Evolutionary conservation across 2,329 filamentous ascomycete genomes (phyloP).

Genomic region (Aspergillus quadrilineatus): DNA sequence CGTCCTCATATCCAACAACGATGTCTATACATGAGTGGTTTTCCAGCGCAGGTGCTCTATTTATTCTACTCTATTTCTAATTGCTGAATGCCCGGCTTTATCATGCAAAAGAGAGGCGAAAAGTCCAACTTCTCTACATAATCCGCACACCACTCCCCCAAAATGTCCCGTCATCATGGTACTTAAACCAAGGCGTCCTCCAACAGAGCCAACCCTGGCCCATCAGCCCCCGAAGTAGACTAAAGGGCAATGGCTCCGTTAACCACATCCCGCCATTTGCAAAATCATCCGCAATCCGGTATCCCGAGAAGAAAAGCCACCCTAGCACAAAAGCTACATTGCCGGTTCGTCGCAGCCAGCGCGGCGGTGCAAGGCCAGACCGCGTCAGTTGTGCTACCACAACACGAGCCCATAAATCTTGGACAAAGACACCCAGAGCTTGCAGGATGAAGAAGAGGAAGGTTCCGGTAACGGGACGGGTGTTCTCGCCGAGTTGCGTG

Average conservation of each 20-base stretch:
- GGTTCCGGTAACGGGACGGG: slow-evolving; percentile 52
- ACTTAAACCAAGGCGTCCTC: slow-evolving; percentile 55
- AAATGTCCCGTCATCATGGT: slow-evolving; percentile 64
- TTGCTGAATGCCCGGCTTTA: slow-evolving; percentile 16
- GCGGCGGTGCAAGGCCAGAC: slow-evolving; percentile 40
- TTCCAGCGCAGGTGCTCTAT: not conserved
- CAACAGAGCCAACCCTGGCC: slow-evolving; percentile 69
- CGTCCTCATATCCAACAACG: not conserved
- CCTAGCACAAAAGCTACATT: slow-evolving; percentile 63
- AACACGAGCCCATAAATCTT: slow-evolving; percentile 39
- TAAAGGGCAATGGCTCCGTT: slow-evolving; percentile 78
- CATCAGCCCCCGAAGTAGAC: slow-evolving; percentile 65
- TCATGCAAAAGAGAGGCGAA: not conserved
- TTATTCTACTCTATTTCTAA: not conserved
- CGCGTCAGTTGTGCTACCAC: slow-evolving; percentile 29
- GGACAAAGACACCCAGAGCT: slow-evolving; percentile 62
- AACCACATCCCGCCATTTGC: slow-evolving; percentile 72
- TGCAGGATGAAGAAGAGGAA: slow-evolving; percentile 73
- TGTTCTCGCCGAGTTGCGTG: slow-evolving; percentile 63
- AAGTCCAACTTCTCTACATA: slow-evolving; percentile 21
- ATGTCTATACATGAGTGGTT: not conserved
- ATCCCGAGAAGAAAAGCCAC: slow-evolving; percentile 69
- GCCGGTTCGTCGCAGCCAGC: slow-evolving; percentile 47
- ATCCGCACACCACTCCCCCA: slow-evolving; percentile 55
- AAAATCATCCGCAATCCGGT: slow-evolving; percentile 73